These are phyloP conservation scores for Centella asiatica DNA, from an alignment of 129 eudicot species.

Conservation along the genomic window DNA sequence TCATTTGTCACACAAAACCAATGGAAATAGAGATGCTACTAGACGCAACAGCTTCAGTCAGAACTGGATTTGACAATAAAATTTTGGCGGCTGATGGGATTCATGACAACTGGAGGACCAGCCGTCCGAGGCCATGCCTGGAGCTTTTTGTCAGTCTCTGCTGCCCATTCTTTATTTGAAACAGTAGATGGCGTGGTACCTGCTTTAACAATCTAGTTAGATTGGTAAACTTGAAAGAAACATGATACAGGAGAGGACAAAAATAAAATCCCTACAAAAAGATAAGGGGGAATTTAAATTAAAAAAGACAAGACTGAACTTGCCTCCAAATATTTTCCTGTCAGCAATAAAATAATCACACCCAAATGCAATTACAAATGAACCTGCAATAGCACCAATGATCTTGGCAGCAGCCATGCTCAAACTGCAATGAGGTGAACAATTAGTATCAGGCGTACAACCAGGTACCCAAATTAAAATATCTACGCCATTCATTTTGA, in stretches of 20 bases:
- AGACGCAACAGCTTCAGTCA: constrained; percentile 18
- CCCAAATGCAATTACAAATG: constrained; percentile 45
- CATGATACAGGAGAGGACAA: too few relatives aligned
- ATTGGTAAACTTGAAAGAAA: too few relatives aligned
- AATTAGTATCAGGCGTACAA: neutral
- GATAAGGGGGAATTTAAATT: neutral
- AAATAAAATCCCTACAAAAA: neutral
- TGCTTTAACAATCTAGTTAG: constrained; percentile 16
- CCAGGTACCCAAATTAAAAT: too few relatives aligned
- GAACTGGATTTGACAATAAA: constrained; percentile 52
- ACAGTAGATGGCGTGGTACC: constrained; percentile 79
- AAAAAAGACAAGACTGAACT: neutral
- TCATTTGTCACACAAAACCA: too few relatives aligned
- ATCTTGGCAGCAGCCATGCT: constrained; percentile 51
- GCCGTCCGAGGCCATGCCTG: constrained; percentile 99
- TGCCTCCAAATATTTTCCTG: constrained; percentile 80
- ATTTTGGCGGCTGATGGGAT: constrained; percentile 89
- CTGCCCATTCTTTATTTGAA: constrained; percentile 68
- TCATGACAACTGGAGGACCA: constrained; percentile 94
- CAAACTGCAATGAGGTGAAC: constrained; percentile 16
- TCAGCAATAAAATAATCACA: constrained; percentile 52
- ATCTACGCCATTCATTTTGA: too few relatives aligned
- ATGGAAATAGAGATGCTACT: too few relatives aligned
- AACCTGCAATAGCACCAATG: constrained; percentile 34
- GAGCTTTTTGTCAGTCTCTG: constrained; percentile 79